These are phyloP conservation scores for Hypseocharis bilobata DNA, from an alignment of 441 rosid species.

Conservation along the genomic window DNA sequence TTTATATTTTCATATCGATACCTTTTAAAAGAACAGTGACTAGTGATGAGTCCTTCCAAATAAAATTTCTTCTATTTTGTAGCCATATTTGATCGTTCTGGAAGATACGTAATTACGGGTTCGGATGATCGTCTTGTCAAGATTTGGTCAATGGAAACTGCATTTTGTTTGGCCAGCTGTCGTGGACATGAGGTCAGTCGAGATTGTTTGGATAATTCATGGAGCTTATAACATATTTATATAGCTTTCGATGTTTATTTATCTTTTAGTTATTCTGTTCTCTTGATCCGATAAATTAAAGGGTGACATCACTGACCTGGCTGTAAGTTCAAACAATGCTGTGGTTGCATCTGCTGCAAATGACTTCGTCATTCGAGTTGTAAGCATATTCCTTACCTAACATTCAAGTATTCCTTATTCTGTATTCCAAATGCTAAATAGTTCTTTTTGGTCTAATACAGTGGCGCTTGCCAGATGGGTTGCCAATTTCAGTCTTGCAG, in stretches of 20 bases:
- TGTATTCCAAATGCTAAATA: slow-evolving; percentile 15
- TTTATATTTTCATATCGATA: not conserved
- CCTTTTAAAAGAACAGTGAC: not conserved
- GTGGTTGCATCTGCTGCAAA: slow-evolving; percentile 96
- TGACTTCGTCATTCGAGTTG: slow-evolving; percentile 88
- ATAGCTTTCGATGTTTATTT: slow-evolving; percentile 19
- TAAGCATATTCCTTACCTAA: slow-evolving; percentile 38
- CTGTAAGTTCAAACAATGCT: slow-evolving; percentile 87
- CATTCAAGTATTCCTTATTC: slow-evolving; percentile 12
- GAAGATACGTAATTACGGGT: slow-evolving; percentile 95
- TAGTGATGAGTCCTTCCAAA: not conserved
- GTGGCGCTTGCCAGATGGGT: slow-evolving; percentile 99
- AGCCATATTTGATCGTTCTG: slow-evolving; percentile 93
- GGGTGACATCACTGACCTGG: slow-evolving; percentile 99
- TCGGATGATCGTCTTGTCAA: slow-evolving; percentile 99
- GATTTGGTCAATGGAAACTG: slow-evolving; percentile 99
- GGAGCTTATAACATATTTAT: slow-evolving; percentile 9
- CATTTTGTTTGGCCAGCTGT: slow-evolving; percentile 96
- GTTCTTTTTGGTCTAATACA: slow-evolving; percentile 34
- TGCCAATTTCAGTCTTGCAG: slow-evolving; percentile 78
- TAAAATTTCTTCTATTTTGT: slow-evolving; percentile 32
- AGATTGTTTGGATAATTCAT: slow-evolving; percentile 23
- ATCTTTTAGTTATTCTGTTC: slow-evolving; percentile 12
- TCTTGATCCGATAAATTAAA: slow-evolving; percentile 32
- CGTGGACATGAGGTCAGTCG: slow-evolving; percentile 97